A percentile compares a stretch with the other conserved stretches of the same genome.
phyloP scores from a whole-genome alignment of 176 grass and related monocot species.

The Rhipidocladum racemiflorum region DNA sequence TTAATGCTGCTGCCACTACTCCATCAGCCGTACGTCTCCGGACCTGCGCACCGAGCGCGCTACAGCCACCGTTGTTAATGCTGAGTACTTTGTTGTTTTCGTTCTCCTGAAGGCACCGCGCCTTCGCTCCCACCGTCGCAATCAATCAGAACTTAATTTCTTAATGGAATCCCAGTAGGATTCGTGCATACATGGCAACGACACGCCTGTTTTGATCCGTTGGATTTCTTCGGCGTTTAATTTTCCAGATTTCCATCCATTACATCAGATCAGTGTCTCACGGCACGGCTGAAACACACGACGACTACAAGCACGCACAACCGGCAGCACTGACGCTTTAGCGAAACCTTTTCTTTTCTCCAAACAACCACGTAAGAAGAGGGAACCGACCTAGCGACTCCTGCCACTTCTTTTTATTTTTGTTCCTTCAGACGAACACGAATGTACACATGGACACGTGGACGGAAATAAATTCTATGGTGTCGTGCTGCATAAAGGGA shows the following conservation, averaged over 20 bases:
- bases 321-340: neutral
- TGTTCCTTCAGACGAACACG: neutral
- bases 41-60: neutral
- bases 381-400: conserved; percentile 17
- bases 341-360: neutral
- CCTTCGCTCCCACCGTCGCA: neutral
- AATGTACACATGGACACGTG: conserved; percentile 37
- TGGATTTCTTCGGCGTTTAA: neutral
- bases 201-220: neutral
- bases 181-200: neutral
- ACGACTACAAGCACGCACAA: neutral
- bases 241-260: neutral
- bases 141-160: neutral
- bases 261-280: too few relatives aligned
- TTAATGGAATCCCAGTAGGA: neutral
- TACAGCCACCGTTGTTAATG: neutral
- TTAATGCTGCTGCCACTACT: neutral
- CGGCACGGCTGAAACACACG: neutral
- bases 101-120: neutral
- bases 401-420: conserved; percentile 23
- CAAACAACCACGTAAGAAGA: neutral
- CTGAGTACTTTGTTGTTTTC: neutral
- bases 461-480: too few relatives aligned
- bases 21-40: neutral
- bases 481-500: too few relatives aligned